These are phyloP conservation scores for Sicyos edulis DNA, from an alignment of 306 rosid species.

Conservation along the genomic window DNA sequence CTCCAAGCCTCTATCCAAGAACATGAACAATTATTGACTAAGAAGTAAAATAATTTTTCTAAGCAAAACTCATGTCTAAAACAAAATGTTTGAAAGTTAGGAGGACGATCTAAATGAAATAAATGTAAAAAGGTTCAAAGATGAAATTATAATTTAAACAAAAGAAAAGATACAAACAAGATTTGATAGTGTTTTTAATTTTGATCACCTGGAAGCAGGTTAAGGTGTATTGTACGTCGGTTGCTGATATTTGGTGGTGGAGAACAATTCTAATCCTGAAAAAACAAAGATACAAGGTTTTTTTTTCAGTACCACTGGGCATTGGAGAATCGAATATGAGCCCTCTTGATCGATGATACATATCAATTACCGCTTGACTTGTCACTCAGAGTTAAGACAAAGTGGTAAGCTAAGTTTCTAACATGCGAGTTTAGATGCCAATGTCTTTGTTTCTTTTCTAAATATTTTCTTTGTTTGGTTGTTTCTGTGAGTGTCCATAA, in stretches of 20 bases:
- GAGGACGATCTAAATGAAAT: neutral
- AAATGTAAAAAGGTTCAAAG: neutral
- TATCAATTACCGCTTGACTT: too few species aligned
- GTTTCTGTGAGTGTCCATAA: neutral
- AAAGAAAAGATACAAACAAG: neutral
- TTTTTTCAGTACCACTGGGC: too few species aligned
- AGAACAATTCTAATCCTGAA: conserved; percentile 75
- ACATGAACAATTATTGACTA: too few species aligned
- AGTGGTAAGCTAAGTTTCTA: neutral
- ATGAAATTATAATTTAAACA: neutral
- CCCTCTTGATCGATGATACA: too few species aligned
- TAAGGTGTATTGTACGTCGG: conserved; percentile 62
- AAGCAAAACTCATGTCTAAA: neutral
- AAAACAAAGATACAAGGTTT: neutral
- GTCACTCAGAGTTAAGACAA: neutral
- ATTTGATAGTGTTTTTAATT: neutral
- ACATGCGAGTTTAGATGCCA: neutral
- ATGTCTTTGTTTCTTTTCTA: neutral
- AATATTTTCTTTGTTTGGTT: neutral
- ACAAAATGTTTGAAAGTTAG: neutral
- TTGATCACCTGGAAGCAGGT: conserved; percentile 72
- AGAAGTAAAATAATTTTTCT: neutral
- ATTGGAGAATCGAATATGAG: too few species aligned
- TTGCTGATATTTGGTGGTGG: conserved; percentile 75
- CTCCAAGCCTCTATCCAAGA: too few species aligned